Base-by-base conservation (phyloP, 1,284 basidiomycete species). In the Vanrija humicola region DNA sequence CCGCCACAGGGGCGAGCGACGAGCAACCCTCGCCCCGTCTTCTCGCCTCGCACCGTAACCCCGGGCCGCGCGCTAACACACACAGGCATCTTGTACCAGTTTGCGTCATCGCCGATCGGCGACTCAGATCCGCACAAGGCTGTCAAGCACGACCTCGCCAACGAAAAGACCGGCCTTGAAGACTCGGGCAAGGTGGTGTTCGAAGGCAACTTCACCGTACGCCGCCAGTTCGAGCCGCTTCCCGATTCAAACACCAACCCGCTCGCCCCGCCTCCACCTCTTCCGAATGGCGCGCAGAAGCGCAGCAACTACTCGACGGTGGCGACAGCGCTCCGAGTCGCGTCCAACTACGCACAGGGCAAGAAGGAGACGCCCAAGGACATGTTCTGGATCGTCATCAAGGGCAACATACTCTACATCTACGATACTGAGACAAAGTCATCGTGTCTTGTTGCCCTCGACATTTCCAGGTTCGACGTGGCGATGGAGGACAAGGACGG, bases 361-460 rank as follows among this genome's bases (percentile, higher is more conserved):
- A 86, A 64, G 81, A 6, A 19, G 26, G 46, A 47, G n/a, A 81
- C 86, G 39, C 89, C 90, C 16, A 89, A 88, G 75, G 91, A 95
- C 72, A 86, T 83, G 81, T 95, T 88, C 84, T 94, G 86, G 73
- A 86, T 86, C 52, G 88, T 86, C 3, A 81, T 96, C 68, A 95
- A 94, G 80, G 89, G 89, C 44, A 86, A 84, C 64, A 86, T 93
- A 38, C 79, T 97, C 21, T 96, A 90, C 74, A 79, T 97, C 19
- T 95, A 95, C 77, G 89, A 94, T 26, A 25, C 12, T 10, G 12
- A 3, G 42, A 21, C 7, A 42, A 43, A 40, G 26, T 38, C 54
- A 18, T 46, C 50, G 66, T 91, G 89, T 75, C 86, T 87, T 65
- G 89, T 86, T 3, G 91, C 86, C 12, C 83, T 97, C 48, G 86